A percentile compares a stretch with the other conserved stretches of the same genome.
Evolutionary conservation across 106 monocot genomes (phyloP).

Genomic region (Alisma plantagoaquatica): DNA sequence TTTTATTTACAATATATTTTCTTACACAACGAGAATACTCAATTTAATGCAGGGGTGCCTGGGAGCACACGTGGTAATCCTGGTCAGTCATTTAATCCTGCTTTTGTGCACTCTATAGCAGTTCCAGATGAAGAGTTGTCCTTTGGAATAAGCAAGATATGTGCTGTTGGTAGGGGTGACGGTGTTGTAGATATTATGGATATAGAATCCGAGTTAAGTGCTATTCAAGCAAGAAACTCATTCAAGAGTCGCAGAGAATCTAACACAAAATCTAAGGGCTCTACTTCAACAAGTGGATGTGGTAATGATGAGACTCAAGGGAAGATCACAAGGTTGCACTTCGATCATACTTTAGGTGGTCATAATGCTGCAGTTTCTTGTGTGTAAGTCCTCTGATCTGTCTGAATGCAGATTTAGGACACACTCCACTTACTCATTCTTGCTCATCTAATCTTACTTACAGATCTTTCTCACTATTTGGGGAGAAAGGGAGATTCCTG

Average conservation of each 20-base stretch:
- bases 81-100: slow-evolving; percentile 60
- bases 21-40: too few species aligned
- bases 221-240: slow-evolving; percentile 6
- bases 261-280: too few species aligned
- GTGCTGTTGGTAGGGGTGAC: slow-evolving; percentile 60
- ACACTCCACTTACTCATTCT: too few species aligned
- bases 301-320: too few species aligned
- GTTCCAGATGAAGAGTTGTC: slow-evolving; percentile 32
- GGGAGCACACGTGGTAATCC: slow-evolving; percentile 8
- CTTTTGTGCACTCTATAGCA: slow-evolving; percentile 64
- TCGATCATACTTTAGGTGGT: slow-evolving; percentile 49
- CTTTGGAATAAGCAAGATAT: slow-evolving; percentile 26
- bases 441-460: too few species aligned
- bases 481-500: too few species aligned
- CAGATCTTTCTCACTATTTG: too few species aligned
- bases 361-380: slow-evolving; percentile 66
- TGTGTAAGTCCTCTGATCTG: slow-evolving; percentile 51
- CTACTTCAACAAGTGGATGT: too few species aligned
- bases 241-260: background rate
- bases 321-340: slow-evolving; percentile 19
- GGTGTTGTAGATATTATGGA: too few species aligned
- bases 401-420: too few species aligned
- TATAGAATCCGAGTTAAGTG: slow-evolving; percentile 31
- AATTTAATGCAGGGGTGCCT: slow-evolving; percentile 23
- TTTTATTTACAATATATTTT: too few species aligned